phyloP scores from a whole-genome alignment of 2,329 filamentous ascomycete genomes.

The Cryphonectria naterciae region DNA sequence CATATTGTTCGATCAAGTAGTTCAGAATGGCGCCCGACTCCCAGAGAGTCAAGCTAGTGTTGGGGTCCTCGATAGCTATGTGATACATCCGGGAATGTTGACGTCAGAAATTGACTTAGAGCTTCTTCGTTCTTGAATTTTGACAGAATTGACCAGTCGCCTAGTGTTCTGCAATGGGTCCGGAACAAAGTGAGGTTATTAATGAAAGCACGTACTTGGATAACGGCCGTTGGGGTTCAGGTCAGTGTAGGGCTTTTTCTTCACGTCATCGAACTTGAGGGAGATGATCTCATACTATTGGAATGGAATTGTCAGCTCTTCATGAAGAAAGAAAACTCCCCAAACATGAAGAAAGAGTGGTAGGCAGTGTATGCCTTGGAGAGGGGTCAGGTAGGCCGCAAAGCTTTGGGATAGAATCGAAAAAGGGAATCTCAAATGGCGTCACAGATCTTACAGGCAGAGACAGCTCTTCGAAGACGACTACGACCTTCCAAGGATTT shows the following conservation, averaged over 20 bases:
- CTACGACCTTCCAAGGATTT: no score
- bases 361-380: no score
- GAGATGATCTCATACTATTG: constrained; percentile 18
- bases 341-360: no score
- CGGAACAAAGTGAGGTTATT: background rate
- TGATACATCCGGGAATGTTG: background rate
- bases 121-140: no score
- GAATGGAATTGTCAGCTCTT: constrained; percentile 8
- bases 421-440: no score
- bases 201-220: constrained; percentile 7
- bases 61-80: constrained; percentile 46
- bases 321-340: background rate
- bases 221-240: constrained; percentile 23
- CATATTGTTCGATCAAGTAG: constrained; percentile 45
- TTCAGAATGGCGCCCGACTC: constrained; percentile 49
- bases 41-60: constrained; percentile 49
- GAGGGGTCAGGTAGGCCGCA: no score
- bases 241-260: constrained; percentile 20
- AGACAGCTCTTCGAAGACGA: no score
- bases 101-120: no score
- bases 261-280: constrained; percentile 14
- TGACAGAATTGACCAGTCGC: no score
- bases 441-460: no score
- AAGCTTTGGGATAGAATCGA: no score
- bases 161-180: background rate